phyloP scores from a whole-genome alignment of 306 rosid species.

The Geum urbanum region DNA sequence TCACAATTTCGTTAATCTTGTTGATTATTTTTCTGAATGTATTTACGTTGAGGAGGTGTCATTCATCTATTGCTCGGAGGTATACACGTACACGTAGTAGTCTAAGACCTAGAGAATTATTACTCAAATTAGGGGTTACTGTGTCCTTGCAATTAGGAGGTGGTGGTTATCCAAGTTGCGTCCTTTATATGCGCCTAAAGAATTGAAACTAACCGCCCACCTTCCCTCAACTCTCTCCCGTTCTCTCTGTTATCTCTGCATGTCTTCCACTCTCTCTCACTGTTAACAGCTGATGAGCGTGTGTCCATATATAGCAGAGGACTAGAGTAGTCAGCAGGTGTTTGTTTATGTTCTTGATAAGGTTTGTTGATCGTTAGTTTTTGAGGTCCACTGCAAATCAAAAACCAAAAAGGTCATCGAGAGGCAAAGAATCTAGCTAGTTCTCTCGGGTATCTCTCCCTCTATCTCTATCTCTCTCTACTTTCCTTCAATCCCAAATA shows the following conservation, averaged over 20 bases:
- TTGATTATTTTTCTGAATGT: background rate
- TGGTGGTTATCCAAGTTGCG: background rate
- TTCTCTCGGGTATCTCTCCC: constrained; percentile 6
- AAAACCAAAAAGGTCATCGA: constrained; percentile 10
- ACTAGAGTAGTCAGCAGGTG: constrained; percentile 2
- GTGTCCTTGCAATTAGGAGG: constrained; percentile 6
- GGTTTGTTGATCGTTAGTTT: constrained; percentile 2
- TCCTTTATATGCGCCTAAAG: constrained; percentile 20
- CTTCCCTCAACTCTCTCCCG: constrained; percentile 4
- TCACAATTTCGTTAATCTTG: background rate
- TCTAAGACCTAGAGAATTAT: background rate
- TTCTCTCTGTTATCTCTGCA: background rate
- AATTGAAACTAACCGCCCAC: constrained; percentile 17
- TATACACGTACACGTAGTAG: no score
- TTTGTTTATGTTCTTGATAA: constrained; percentile 16
- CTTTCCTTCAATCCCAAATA: no score
- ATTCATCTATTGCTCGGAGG: background rate
- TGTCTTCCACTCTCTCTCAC: background rate
- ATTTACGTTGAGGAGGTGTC: background rate
- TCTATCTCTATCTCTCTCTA: constrained; percentile 6
- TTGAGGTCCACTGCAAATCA: constrained; percentile 29
- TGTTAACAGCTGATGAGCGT: background rate
- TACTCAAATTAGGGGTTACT: background rate
- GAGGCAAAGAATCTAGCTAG: constrained; percentile 4
- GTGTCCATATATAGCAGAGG: constrained; percentile 7